Evolutionary conservation across 2,329 filamentous ascomycete species (phyloP).

Genomic region (Blastomyces parvus): DNA sequence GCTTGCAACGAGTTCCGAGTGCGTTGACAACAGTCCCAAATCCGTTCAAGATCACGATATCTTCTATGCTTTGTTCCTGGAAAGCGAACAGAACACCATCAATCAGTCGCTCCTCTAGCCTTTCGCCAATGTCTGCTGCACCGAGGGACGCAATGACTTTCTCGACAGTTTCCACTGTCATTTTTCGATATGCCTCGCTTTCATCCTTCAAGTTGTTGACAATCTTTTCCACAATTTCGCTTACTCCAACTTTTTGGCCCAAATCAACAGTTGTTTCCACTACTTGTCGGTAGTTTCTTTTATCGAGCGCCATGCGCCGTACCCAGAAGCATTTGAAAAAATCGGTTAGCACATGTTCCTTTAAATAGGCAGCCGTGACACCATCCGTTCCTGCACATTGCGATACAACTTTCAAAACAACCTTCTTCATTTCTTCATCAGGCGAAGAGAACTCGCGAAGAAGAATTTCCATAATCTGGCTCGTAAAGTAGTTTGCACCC

Average conservation of each 20-base stretch:
- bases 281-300: constrained; percentile 94
- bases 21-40: constrained; percentile 97
- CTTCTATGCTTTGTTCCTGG: constrained; percentile 95
- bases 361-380: constrained; percentile 88
- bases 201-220: constrained; percentile 97
- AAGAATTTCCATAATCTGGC: constrained; percentile 97
- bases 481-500: constrained; percentile 98
- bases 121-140: constrained; percentile 85
- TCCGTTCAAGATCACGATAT: constrained; percentile 90
- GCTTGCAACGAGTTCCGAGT: constrained; percentile 85
- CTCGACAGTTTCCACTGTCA: constrained; percentile 97
- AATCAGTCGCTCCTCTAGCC: constrained; percentile 84
- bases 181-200: constrained; percentile 95
- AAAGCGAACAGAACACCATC: constrained; percentile 94
- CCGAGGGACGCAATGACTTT: constrained; percentile 90
- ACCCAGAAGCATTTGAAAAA: constrained; percentile 99
- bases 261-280: constrained; percentile 97
- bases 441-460: constrained; percentile 92
- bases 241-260: constrained; percentile 93
- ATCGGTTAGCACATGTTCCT: constrained; percentile 86
- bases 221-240: constrained; percentile 87
- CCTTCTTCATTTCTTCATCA: constrained; percentile 99
- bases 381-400: constrained; percentile 92
- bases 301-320: constrained; percentile 89
- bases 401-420: constrained; percentile 92